A percentile compares a stretch with the other conserved stretches of the same genome.
Evolutionary conservation across 2,329 filamentous ascomycete species (phyloP).

Genomic region (Thermochaetoides dissita): DNA sequence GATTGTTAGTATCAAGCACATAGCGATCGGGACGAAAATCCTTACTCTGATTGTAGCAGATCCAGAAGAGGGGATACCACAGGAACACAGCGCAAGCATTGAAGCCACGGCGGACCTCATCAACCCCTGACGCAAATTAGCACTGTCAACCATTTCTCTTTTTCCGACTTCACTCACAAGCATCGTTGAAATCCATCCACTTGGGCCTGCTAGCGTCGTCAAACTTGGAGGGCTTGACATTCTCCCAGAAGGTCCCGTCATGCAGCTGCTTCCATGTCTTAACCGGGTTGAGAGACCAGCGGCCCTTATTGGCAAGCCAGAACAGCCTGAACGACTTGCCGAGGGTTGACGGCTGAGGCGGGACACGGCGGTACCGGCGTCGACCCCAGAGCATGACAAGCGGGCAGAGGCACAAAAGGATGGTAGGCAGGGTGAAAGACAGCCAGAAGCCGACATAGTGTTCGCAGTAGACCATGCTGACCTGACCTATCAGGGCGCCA

Average conservation of each 20-base stretch:
- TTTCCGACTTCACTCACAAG: conserved; percentile 28
- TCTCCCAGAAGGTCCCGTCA: conserved; percentile 48
- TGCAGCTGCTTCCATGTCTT: conserved; percentile 44
- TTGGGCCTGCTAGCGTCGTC: conserved; percentile 25
- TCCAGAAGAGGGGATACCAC: conserved; percentile 52
- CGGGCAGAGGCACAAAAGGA: conserved; percentile 50
- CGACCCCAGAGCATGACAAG: conserved; percentile 46
- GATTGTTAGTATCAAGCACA: background rate
- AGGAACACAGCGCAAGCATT: conserved; percentile 54
- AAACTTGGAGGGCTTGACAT: conserved; percentile 54
- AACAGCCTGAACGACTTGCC: conserved; percentile 49
- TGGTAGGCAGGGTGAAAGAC: conserved; percentile 52
- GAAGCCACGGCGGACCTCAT: conserved; percentile 55
- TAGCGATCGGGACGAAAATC: conserved; percentile 7
- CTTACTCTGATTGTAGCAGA: conserved; percentile 32
- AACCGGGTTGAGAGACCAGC: conserved; percentile 54
- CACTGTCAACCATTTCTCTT: background rate
- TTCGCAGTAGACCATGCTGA: conserved; percentile 58
- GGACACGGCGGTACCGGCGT: conserved; percentile 41
- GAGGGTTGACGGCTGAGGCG: conserved; percentile 54
- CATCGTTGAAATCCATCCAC: conserved; percentile 71
- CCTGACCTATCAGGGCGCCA: conserved; percentile 49
- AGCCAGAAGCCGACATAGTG: conserved; percentile 65
- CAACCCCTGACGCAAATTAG: conserved; percentile 38
- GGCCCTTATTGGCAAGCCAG: conserved; percentile 49